Percentiles rank a stretch among this genome's conserved stretches.
Evolutionary conservation across 257 asterid genomes (phyloP).

Genomic region (Solanum medicagineum): DNA sequence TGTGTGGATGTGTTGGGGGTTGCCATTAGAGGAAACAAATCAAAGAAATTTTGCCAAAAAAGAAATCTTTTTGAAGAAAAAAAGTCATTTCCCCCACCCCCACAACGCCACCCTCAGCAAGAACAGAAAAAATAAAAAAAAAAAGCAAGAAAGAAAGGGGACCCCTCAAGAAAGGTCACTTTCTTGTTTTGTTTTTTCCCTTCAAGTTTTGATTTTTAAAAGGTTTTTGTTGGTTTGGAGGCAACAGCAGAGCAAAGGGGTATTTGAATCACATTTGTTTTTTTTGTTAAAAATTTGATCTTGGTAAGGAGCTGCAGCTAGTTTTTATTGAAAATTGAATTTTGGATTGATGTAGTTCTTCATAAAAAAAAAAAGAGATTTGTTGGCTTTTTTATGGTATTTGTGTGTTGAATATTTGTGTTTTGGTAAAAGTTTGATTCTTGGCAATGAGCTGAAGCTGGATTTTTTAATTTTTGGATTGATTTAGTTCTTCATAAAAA

Average conservation of each 20-base stretch:
- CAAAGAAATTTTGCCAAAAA: not conserved
- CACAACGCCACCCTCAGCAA: not conserved
- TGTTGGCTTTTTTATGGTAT: no score
- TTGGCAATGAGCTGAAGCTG: not conserved
- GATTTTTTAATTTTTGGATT: not conserved
- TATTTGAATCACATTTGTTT: not conserved
- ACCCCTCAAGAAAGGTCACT: not conserved
- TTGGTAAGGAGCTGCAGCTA: not conserved
- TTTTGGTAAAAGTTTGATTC: not conserved
- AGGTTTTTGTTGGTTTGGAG: not conserved
- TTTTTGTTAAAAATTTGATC: no score
- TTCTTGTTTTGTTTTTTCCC: not conserved
- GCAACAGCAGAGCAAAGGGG: not conserved
- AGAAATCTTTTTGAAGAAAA: not conserved
- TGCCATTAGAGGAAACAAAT: not conserved
- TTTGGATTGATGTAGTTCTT: no score
- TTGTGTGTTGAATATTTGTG: not conserved
- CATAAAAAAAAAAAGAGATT: no score
- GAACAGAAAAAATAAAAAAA: not conserved
- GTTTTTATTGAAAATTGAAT: not conserved
- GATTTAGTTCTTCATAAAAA: not conserved
- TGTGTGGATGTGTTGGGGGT: slow-evolving; percentile 1
- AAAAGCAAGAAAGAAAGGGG: not conserved
- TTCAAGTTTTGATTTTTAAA: not conserved
- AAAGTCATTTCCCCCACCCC: not conserved